These are phyloP conservation scores for Eucalyptus melliodora DNA, from an alignment of 345 rosid genomes.

Conservation along the genomic window DNA sequence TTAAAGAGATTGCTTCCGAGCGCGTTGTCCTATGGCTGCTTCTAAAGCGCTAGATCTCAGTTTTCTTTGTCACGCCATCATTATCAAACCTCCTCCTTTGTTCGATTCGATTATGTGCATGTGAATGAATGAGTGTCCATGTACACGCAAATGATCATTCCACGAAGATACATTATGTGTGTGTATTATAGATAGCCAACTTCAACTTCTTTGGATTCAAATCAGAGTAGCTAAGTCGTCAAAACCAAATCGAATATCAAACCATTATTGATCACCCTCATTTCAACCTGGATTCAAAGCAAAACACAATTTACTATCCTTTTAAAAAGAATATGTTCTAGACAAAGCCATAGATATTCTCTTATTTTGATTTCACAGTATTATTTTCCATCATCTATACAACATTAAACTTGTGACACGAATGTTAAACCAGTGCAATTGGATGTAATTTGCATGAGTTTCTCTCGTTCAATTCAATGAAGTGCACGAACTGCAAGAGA, in stretches of 20 bases:
- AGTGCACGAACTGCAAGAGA: not conserved
- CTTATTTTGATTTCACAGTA: not conserved
- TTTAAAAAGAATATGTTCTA: no score
- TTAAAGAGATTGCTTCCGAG: not conserved
- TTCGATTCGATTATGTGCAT: not conserved
- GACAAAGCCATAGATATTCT: not conserved
- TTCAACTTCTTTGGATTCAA: not conserved
- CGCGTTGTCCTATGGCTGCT: not conserved
- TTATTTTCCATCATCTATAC: not conserved
- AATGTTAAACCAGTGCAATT: not conserved
- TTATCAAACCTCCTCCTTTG: not conserved
- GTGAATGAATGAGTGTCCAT: not conserved
- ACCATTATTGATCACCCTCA: not conserved
- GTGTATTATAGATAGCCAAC: rapidly evolving
- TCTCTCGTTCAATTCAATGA: not conserved
- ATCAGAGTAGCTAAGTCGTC: not conserved
- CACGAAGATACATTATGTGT: not conserved
- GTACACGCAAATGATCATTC: not conserved
- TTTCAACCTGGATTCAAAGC: rapidly evolving
- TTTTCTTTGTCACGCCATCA: not conserved
- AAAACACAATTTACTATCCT: no score
- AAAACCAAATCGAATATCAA: not conserved
- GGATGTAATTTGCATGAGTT: not conserved
- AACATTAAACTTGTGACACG: no score
- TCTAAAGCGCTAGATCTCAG: not conserved